phyloP scores from a whole-genome alignment of 1,284 basidiomycete species.

The Vanrija pseudolonga region DNA sequence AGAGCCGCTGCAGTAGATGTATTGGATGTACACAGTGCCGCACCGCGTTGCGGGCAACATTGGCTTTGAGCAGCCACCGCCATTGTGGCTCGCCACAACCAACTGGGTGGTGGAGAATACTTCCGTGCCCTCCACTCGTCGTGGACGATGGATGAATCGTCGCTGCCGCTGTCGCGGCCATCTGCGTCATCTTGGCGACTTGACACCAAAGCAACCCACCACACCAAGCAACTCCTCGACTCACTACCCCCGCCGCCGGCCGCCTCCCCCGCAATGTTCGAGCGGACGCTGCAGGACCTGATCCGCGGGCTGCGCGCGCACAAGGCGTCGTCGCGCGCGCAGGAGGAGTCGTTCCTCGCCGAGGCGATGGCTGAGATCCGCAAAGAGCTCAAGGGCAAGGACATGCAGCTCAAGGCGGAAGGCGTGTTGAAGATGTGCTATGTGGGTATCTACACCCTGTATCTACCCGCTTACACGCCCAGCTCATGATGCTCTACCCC shows the following conservation, averaged over 20 bases:
- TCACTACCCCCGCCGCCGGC: not conserved
- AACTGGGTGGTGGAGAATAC: too few species aligned
- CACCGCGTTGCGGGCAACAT: too few species aligned
- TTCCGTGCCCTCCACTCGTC: slow-evolving; percentile 3
- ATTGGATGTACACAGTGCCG: too few species aligned
- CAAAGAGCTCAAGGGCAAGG: slow-evolving; percentile 83
- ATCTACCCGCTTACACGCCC: not conserved
- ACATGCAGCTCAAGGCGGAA: slow-evolving; percentile 94
- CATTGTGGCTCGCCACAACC: too few species aligned
- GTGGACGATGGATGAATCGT: too few species aligned
- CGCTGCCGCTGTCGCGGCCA: too few species aligned
- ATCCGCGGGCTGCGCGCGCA: slow-evolving; percentile 75
- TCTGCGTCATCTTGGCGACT: too few species aligned
- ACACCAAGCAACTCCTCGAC: too few species aligned
- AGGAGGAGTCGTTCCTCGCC: slow-evolving; percentile 51
- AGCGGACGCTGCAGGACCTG: slow-evolving; percentile 85
- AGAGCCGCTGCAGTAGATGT: too few species aligned
- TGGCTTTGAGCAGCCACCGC: too few species aligned
- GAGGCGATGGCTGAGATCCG: slow-evolving; percentile 67
- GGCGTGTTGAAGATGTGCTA: slow-evolving; percentile 96
- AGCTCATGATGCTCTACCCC: slow-evolving; percentile 53
- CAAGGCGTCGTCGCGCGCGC: slow-evolving; percentile 46
- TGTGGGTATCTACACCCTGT: slow-evolving; percentile 52
- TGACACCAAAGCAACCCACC: not conserved
- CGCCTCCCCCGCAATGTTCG: slow-evolving; percentile 64